phyloP scores from a whole-genome alignment of 2,329 filamentous ascomycete species.

The Ploettnerulaceae sp. region DNA sequence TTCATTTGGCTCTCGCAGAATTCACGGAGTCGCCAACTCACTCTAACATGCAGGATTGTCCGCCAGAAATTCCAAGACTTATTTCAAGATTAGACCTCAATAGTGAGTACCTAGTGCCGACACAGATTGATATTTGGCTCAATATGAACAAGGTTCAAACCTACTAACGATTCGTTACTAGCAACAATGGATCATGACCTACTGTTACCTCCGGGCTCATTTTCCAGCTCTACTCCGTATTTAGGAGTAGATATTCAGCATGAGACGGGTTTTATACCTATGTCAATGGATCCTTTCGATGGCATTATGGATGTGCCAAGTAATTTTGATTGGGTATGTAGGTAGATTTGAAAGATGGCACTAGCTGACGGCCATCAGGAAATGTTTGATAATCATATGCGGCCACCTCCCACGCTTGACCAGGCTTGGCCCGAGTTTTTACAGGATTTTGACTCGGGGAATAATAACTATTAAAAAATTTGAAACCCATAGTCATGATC shows the following conservation, averaged over 20 bases:
- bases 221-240: neutral
- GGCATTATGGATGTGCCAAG: slow-evolving; percentile 19
- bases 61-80: neutral
- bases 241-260: slow-evolving; percentile 1
- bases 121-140: neutral
- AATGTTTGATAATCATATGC: slow-evolving; percentile 21
- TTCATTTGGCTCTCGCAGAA: neutral
- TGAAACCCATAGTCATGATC: too few relatives aligned
- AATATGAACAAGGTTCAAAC: neutral
- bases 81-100: neutral
- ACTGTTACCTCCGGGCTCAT: neutral
- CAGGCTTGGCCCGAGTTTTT: slow-evolving; percentile 16
- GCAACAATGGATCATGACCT: neutral
- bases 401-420: slow-evolving; percentile 8
- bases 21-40: neutral
- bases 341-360: neutral
- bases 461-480: slow-evolving; percentile 11
- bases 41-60: neutral
- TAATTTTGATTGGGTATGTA: slow-evolving; percentile 23
- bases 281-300: slow-evolving; percentile 14
- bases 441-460: slow-evolving; percentile 7
- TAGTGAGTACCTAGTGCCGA: neutral
- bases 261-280: slow-evolving; percentile 1
- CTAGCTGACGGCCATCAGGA: slow-evolving; percentile 12
- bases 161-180: neutral